phyloP scores from a whole-genome alignment of 345 rosid genomes.

The Murraya koenigii region DNA sequence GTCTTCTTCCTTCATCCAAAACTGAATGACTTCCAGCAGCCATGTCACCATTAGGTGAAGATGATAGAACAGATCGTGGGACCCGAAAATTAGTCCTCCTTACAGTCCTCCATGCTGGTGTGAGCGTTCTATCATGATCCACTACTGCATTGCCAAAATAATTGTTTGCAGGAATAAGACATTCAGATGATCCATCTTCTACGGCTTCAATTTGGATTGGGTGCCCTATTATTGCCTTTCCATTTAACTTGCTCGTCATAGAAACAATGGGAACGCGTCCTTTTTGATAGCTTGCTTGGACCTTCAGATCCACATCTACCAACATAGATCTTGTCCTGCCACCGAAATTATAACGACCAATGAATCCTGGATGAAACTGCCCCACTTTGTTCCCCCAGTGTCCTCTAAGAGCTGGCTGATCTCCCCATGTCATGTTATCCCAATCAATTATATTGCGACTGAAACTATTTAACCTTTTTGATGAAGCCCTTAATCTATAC shows the following conservation, averaged over 20 bases:
- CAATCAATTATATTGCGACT: conserved; percentile 42
- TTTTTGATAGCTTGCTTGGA: conserved; percentile 74
- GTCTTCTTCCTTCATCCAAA: conserved; percentile 44
- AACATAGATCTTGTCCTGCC: conserved; percentile 47
- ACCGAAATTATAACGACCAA: conserved; percentile 37
- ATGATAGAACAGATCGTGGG: conserved; percentile 58
- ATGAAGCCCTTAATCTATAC: conserved; percentile 35
- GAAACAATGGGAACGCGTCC: conserved; percentile 84
- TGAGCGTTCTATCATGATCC: conserved; percentile 48
- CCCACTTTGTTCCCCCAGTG: conserved; percentile 40
- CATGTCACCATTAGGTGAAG: conserved; percentile 44
- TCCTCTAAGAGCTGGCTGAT: conserved; percentile 33
- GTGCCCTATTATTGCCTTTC: conserved; percentile 93
- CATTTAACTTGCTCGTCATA: conserved; percentile 69
- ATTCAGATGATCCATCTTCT: conserved; percentile 69
- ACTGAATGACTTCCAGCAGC: conserved; percentile 32
- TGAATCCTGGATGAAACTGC: conserved; percentile 38
- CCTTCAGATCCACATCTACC: conserved; percentile 86
- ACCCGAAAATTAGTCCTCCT: conserved; percentile 79
- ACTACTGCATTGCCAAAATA: conserved; percentile 44
- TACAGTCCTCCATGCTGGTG: conserved; percentile 92
- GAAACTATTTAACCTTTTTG: conserved; percentile 39
- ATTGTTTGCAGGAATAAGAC: conserved; percentile 37
- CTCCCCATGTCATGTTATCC: conserved; percentile 59
- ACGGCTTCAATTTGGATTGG: conserved; percentile 72